Percentiles rank a stretch among this genome's conserved stretches.
phyloP scores from a whole-genome alignment of 768 basidiomycete species.

The Lentinula detonsa region DNA sequence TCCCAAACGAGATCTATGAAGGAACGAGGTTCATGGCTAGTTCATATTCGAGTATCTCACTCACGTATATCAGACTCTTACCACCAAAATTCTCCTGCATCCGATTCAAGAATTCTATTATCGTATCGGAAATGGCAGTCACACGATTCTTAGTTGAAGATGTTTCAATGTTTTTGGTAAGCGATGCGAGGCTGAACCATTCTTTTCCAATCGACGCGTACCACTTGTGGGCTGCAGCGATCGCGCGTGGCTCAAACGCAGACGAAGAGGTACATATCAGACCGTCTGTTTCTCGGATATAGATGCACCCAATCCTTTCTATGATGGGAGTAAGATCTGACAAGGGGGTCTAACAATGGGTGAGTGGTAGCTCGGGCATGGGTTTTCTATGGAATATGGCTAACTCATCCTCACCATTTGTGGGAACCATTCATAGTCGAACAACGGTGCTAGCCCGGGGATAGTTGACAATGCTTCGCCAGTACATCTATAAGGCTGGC shows the following conservation, averaged over 20 bases:
- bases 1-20: not conserved
- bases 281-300: not conserved
- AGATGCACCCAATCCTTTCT: not conserved
- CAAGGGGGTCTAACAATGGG: not conserved
- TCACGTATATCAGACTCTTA: not conserved
- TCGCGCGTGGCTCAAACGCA: not conserved
- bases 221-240: not conserved
- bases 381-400: too few relatives aligned
- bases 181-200: not conserved
- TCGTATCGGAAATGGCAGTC: not conserved
- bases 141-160: not conserved
- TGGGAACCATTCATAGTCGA: conserved; percentile 3
- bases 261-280: not conserved
- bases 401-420: not conserved
- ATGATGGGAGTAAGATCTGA: not conserved
- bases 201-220: not conserved
- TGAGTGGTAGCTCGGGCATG: too few relatives aligned
- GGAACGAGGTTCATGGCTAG: not conserved
- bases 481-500: not conserved
- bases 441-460: not conserved
- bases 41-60: not conserved
- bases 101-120: not conserved
- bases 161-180: not conserved
- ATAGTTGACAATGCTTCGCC: not conserved
- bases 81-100: not conserved